Base-by-base conservation (phyloP, 2,329 filamentous ascomycete genomes). In the Hirsutella minnesotensis region DNA sequence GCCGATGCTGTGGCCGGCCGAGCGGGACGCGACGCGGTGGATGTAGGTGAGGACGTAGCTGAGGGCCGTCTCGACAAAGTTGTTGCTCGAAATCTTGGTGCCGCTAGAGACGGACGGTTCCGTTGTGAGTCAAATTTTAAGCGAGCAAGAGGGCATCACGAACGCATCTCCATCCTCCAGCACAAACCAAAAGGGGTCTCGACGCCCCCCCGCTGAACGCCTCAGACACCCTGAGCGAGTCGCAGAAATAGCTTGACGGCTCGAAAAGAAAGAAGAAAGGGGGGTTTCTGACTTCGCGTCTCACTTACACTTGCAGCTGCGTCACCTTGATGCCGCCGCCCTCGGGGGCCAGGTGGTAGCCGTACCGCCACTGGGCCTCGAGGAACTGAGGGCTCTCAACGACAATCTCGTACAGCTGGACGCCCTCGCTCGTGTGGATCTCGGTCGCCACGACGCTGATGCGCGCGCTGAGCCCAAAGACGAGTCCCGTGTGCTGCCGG, bases 341-440 rank as follows among this genome's bases (percentile, higher is more conserved):
- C 37, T 79, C 69, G n/a, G 75, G 75, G 37, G 76, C 74, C 46
- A 81, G 67, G 49, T 81, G 76, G 58, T 90, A 86, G 15, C 81
- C 79, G 66, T 95, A 96, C 47, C 83, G 77, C 92, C 92, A 98
- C 51, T 82, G 73, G 3, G 89, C 89, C 52, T 85, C 79, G 36
- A 78, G 67, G 61, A 98, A 98, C 65, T 98, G 92, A 40, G 92
- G 92, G 55, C 88, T 95, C 51, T 81, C 78, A 41, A 98, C 90
- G 42, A 89, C 76, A 55, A 96, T 85, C 60, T 86, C 84, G 46
- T 66, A 72, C 45, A 78, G 60, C 55, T 79, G 69, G 31, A 87
- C 78, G 19, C 81, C 81, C 33, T 73, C 68, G 48, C 72, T 77
- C 15, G 77, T 74, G 49, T 64, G 65, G 50, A 79, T 75, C 49